Evolutionary conservation across 441 rosid species (phyloP).

Genomic region (Corymbia calophylla): DNA sequence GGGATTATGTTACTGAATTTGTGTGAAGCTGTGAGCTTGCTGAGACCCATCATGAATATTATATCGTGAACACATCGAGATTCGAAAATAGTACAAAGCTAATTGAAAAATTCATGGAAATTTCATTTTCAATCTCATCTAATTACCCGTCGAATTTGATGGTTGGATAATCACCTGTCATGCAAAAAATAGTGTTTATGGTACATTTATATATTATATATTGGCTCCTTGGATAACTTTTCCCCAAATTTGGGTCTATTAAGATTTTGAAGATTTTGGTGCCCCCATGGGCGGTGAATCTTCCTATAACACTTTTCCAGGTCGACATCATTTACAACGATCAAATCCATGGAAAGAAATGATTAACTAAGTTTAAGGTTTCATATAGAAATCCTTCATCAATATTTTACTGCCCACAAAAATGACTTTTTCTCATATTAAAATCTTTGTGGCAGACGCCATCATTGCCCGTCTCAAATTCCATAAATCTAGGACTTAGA

Average conservation of each 20-base stretch:
- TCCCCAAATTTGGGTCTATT: constrained; percentile 16
- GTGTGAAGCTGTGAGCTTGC: not conserved
- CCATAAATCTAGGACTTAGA: constrained; percentile 20
- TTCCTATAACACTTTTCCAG: constrained; percentile 13
- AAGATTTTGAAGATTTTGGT: constrained; percentile 49
- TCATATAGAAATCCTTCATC: not conserved
- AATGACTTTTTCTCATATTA: constrained; percentile 1
- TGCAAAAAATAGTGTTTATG: not conserved
- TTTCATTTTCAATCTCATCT: not conserved
- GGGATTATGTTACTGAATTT: not conserved
- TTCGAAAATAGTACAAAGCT: not conserved
- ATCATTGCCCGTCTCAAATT: constrained; percentile 17
- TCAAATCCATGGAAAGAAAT: constrained; percentile 12
- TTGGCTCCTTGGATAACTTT: constrained; percentile 21
- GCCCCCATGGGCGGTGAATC: constrained; percentile 28
- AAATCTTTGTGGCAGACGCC: constrained; percentile 11
- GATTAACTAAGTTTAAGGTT: constrained; percentile 26
- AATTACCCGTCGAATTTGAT: not conserved
- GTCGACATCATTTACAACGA: constrained; percentile 1
- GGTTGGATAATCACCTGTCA: not conserved
- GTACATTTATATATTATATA: constrained; percentile 16
- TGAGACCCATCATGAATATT: not conserved
- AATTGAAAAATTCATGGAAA: not conserved
- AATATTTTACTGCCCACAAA: constrained; percentile 2
- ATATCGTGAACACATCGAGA: not conserved